Base-by-base conservation (phyloP, 2,329 filamentous ascomycete genomes). In the Cladophialophora bantiana region DNA sequence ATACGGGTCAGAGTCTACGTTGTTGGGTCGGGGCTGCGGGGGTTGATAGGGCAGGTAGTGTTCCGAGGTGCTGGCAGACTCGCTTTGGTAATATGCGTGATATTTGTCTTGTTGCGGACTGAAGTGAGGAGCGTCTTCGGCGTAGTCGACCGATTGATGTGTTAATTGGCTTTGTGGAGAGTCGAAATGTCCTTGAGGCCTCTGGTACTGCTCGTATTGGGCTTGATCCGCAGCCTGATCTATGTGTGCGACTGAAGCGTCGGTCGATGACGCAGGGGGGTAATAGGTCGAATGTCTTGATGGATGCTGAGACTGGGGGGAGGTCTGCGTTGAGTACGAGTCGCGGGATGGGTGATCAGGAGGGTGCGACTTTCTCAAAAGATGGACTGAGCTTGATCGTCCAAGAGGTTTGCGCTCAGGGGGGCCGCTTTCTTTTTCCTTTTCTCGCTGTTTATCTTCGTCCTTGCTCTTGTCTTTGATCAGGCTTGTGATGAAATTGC, bases 21-120 rank as follows among this genome's bases (percentile, higher is more conserved):
- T 66, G 53, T 31, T 58, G n/a, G 42, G 48, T 66, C 63, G 56
- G 42, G 67, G 40, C 4, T 52, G 58, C 42, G 68, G 67, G 4
- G 53, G 50, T 42, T 71, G 70, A 31, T 66, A 71, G 2, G 67
- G 71, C 35, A 67, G 79, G 80, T 66, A 80, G 75, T 55, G 68
- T 77, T 81, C 34, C 76, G 80, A 56, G 76, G 74, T 78, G 80
- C 79, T 73, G 71, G 76, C 69, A 58, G 60, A 59, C 31, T 64
- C 64, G n/a, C 54, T 32, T 48, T 68, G 69, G 18, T 68, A 70
- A 53, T 73, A 71, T n/a, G 68, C 57, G 38, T 70, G 69, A 40
- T 71, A 71, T 57, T 63, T 34, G 42, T 70, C 68, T 15, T 64
- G 65, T 59, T 67, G 65, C 13, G 68, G 61, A 35, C 60, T 66